These are phyloP conservation scores for Ochetophila trinervis DNA, from an alignment of 306 rosid species.

Conservation along the genomic window DNA sequence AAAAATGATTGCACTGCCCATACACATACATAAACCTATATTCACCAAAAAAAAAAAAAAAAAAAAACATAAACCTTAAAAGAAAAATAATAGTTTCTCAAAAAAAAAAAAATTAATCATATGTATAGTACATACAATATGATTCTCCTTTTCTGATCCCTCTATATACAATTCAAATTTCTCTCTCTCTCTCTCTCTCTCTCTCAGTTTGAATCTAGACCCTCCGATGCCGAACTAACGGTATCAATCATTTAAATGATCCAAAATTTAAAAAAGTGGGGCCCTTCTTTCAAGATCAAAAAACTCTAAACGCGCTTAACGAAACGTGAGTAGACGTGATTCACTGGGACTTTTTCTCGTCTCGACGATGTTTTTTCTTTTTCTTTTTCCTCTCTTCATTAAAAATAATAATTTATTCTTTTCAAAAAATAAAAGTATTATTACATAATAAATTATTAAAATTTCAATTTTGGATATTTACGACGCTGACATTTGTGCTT, in stretches of 20 bases:
- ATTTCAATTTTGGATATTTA: background rate
- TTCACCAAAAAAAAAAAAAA: no score
- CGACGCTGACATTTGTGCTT: constrained; percentile 55
- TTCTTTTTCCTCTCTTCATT: background rate
- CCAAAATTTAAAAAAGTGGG: constrained; percentile 34
- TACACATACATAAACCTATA: background rate
- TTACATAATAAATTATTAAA: background rate
- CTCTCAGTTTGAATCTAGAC: constrained; percentile 30
- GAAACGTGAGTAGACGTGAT: constrained; percentile 8
- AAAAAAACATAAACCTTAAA: no score
- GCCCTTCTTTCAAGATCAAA: constrained; percentile 21
- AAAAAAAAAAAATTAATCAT: no score
- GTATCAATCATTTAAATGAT: constrained; percentile 24
- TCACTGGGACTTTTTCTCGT: constrained; percentile 25
- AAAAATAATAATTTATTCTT: background rate
- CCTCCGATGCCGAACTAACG: constrained; percentile 42
- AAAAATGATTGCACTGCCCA: constrained; percentile 12
- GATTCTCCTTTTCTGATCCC: background rate
- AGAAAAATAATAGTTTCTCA: no score
- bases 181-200: background rate
- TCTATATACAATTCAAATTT: constrained; percentile 30
- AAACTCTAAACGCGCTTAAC: constrained; percentile 21
- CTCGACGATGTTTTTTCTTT: constrained; percentile 16
- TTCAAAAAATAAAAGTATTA: background rate
- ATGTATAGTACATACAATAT: background rate